These are phyloP conservation scores for Massariosphaeria phaeospora DNA, from an alignment of 495 filamentous ascomycete species.

Conservation along the genomic window DNA sequence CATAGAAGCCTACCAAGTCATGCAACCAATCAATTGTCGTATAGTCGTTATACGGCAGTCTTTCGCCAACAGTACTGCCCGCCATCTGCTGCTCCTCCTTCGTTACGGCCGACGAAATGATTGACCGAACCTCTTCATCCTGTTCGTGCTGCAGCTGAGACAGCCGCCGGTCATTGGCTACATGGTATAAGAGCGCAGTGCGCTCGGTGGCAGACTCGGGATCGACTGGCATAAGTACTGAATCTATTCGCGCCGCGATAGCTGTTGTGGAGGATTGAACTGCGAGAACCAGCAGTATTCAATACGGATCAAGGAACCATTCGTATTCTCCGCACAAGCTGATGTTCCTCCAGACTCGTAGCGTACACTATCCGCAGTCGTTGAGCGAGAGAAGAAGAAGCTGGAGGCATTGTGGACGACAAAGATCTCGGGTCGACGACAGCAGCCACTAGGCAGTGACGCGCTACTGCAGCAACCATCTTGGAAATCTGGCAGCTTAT, in stretches of 20 bases:
- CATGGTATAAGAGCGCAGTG: constrained; percentile 35
- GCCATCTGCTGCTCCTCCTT: constrained; percentile 46
- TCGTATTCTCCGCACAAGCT: too few relatives aligned
- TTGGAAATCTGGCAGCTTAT: constrained; percentile 3
- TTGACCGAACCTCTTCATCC: constrained; percentile 38
- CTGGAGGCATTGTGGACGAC: constrained; percentile 6
- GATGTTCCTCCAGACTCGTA: too few relatives aligned
- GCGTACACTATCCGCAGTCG: too few relatives aligned
- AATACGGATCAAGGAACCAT: not conserved
- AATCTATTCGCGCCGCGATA: too few relatives aligned
- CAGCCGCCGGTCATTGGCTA: constrained; percentile 35
- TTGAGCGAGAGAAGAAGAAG: not conserved
- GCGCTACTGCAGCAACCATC: constrained; percentile 1
- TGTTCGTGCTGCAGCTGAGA: constrained; percentile 33
- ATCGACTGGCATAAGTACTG: constrained; percentile 22
- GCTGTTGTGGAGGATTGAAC: too few relatives aligned
- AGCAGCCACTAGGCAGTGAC: constrained; percentile 1
- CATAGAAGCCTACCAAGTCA: constrained; percentile 43
- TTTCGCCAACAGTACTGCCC: constrained; percentile 48
- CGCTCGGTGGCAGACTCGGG: constrained; percentile 35
- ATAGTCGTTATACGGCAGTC: constrained; percentile 56
- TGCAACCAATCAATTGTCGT: constrained; percentile 58
- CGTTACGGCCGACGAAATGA: constrained; percentile 37
- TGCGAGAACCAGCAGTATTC: too few relatives aligned
- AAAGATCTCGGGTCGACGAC: constrained; percentile 3